These are phyloP conservation scores for Plectosphaerella plurivora DNA, from an alignment of 2,329 filamentous ascomycete genomes.

Conservation along the genomic window DNA sequence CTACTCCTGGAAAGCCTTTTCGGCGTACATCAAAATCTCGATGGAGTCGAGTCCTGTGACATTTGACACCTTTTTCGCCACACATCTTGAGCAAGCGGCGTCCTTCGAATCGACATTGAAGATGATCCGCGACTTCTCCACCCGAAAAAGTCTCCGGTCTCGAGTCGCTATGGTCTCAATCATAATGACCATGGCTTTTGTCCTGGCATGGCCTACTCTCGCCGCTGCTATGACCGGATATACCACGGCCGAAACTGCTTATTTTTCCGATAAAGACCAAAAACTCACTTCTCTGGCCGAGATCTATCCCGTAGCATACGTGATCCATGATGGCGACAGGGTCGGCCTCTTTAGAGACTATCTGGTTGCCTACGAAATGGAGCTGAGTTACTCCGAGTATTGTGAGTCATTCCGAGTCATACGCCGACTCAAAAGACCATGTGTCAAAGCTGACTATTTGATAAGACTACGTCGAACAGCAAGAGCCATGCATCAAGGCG, in stretches of 20 bases:
- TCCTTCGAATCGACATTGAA: conserved; percentile 12
- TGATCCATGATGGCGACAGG: no score
- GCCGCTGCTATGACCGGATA: conserved; percentile 23
- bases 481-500: no score
- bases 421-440: no score
- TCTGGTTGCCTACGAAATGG: no score
- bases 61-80: conserved; percentile 17
- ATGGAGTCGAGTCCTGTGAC: conserved; percentile 19
- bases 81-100: conserved; percentile 17
- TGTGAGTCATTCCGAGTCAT: no score
- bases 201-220: conserved; percentile 20
- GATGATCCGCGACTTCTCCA: conserved; percentile 5
- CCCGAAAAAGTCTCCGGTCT: no score
- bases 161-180: conserved; percentile 11
- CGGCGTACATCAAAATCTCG: conserved; percentile 17
- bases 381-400: no score
- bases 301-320: conserved; percentile 8
- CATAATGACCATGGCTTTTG: conserved; percentile 16
- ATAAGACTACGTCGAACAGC: no score
- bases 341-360: no score
- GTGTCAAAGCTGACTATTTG: no score
- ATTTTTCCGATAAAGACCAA: conserved; percentile 10
- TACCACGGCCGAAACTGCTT: conserved; percentile 13
- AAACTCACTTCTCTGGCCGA: conserved; percentile 12
- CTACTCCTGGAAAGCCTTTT: conserved; percentile 21